Evolutionary conservation across 2,329 filamentous ascomycete species (phyloP).

Genomic region (Trichoderma asperellum): DNA sequence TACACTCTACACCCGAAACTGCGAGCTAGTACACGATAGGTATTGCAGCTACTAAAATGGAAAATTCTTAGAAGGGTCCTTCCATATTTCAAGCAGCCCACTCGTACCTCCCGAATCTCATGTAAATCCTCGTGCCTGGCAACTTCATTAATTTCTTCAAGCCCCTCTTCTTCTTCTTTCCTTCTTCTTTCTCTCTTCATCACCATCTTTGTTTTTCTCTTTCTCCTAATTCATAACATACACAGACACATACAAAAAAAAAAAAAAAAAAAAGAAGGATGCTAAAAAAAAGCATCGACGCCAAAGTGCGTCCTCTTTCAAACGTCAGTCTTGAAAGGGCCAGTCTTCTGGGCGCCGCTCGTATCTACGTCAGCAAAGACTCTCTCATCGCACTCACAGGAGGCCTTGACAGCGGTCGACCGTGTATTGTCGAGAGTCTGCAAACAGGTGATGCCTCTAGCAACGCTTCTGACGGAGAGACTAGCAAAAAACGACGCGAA

Average conservation of each 20-base stretch:
- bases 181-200: background rate
- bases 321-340: slow-evolving; percentile 49
- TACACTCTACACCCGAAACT: background rate
- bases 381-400: slow-evolving; percentile 51
- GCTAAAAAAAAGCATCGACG: slow-evolving; percentile 44
- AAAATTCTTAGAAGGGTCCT: slow-evolving; percentile 18
- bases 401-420: slow-evolving; percentile 48
- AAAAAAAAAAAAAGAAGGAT: slow-evolving; percentile 33
- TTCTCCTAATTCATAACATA: background rate
- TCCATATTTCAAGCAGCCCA: background rate
- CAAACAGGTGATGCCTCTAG: slow-evolving; percentile 33
- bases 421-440: slow-evolving; percentile 47
- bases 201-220: background rate
- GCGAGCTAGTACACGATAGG: background rate
- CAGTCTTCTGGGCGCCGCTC: slow-evolving; percentile 49
- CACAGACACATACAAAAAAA: too few species aligned
- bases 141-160: background rate
- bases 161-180: background rate
- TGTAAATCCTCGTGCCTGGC: background rate
- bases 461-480: slow-evolving; percentile 3
- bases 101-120: slow-evolving; percentile 7
- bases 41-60: slow-evolving; percentile 1
- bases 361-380: slow-evolving; percentile 54
- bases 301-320: slow-evolving; percentile 49
- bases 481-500: slow-evolving; percentile 42